These are phyloP conservation scores for Cenchrus purpureus DNA, from an alignment of 176 grass and related monocot species.

Conservation along the genomic window DNA sequence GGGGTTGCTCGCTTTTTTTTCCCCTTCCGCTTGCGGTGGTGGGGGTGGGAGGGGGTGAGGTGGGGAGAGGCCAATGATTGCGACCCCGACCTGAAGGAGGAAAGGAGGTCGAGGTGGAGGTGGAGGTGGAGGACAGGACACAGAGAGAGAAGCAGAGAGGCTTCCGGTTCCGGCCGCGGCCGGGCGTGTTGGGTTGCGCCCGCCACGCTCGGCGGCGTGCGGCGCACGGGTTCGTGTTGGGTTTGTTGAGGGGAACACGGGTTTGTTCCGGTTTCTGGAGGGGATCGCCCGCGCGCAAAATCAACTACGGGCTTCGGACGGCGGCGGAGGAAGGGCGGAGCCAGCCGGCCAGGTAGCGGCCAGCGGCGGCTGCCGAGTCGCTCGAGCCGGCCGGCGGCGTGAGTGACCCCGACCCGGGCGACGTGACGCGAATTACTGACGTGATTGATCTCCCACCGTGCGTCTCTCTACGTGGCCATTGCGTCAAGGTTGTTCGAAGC, in stretches of 20 bases:
- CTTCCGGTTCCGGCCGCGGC: background rate
- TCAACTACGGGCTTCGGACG: too few relatives aligned
- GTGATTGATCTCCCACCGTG: background rate
- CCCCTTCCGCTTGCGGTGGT: too few relatives aligned
- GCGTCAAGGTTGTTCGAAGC: slow-evolving; percentile 12
- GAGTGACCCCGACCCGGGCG: background rate
- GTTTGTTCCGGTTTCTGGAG: background rate
- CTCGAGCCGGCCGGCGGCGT: background rate
- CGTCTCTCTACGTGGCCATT: background rate
- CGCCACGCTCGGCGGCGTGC: background rate
- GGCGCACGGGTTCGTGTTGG: background rate
- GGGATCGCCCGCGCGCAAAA: background rate
- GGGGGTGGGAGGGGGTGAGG: background rate
- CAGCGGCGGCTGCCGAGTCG: background rate
- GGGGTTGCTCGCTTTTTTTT: background rate
- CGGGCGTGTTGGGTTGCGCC: background rate
- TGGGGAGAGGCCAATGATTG: slow-evolving; percentile 29
- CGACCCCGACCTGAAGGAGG: background rate
- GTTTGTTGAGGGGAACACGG: background rate
- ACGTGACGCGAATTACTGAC: background rate
- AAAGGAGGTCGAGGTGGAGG: too few relatives aligned
- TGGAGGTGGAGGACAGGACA: background rate
- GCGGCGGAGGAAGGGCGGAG: background rate
- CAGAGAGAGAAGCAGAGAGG: background rate
- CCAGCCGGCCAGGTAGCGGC: background rate